phyloP scores from a whole-genome alignment of 2,329 filamentous ascomycete genomes.

The Albifimbria verrucaria region DNA sequence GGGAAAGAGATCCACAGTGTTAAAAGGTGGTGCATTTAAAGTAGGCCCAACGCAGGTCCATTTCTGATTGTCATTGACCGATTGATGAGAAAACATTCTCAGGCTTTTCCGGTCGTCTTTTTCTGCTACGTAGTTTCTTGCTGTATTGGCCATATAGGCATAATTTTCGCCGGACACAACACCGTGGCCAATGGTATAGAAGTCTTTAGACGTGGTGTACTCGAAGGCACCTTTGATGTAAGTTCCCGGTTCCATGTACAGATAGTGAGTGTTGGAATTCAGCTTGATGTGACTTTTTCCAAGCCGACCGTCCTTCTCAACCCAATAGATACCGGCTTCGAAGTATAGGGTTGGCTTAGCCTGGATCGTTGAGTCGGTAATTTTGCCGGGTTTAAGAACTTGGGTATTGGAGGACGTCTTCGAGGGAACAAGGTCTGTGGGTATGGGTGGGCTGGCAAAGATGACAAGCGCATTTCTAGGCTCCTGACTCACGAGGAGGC shows the following conservation, averaged over 20 bases:
- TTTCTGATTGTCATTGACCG: conserved; percentile 21
- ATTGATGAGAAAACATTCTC: conserved; percentile 26
- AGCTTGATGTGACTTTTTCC: conserved; percentile 18
- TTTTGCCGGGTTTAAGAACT: too few species aligned
- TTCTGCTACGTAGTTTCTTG: conserved; percentile 23
- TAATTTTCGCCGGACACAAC: conserved; percentile 35
- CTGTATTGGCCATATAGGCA: conserved; percentile 32
- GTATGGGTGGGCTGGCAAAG: conserved; percentile 25
- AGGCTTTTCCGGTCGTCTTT: conserved; percentile 20
- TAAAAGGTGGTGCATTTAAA: conserved; percentile 31
- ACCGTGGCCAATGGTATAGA: conserved; percentile 30
- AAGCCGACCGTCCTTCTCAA: too few species aligned
- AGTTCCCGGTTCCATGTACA: conserved; percentile 26
- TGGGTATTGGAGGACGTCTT: too few species aligned
- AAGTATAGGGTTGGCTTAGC: conserved; percentile 20
- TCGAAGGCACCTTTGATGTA: conserved; percentile 35
- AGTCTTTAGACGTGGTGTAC: conserved; percentile 17
- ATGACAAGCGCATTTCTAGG: conserved; percentile 26
- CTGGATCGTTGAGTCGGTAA: too few species aligned
- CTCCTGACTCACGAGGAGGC: conserved; percentile 21
- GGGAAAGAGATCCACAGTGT: conserved; percentile 29
- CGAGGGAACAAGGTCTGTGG: conserved; percentile 10
- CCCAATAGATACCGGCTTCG: conserved; percentile 27
- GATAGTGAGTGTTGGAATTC: conserved; percentile 16
- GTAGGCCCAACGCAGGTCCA: conserved; percentile 28